These are phyloP conservation scores for Golubevia sp. DNA, from an alignment of 1,284 basidiomycete genomes.

Conservation along the genomic window DNA sequence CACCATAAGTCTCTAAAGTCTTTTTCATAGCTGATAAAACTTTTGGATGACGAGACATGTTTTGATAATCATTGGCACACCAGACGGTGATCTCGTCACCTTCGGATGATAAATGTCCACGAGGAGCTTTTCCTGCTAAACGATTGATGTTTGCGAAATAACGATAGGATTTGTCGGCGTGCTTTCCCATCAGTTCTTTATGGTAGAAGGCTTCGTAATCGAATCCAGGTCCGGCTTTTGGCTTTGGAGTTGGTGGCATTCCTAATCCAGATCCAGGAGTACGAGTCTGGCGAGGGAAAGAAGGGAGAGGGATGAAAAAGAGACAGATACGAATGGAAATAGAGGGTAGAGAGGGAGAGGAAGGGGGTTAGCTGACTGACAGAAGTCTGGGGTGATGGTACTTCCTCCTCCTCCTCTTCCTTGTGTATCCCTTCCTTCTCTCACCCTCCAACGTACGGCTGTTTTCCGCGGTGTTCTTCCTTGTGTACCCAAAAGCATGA, in stretches of 20 bases:
- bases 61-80: slow-evolving; percentile 62
- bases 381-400: neutral
- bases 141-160: slow-evolving; percentile 62
- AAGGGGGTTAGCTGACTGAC: no score
- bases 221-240: slow-evolving; percentile 50
- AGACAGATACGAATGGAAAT: neutral
- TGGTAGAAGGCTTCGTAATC: slow-evolving; percentile 60
- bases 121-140: slow-evolving; percentile 47
- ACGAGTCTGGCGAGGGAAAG: slow-evolving; percentile 29
- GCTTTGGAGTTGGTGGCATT: slow-evolving; percentile 34
- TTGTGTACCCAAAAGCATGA: neutral
- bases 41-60: slow-evolving; percentile 59
- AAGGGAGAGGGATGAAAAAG: neutral
- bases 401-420: neutral
- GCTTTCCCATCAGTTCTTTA: slow-evolving; percentile 49
- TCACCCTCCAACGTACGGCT: no score
- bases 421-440: neutral
- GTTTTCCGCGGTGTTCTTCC: no score
- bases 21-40: slow-evolving; percentile 53
- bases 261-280: slow-evolving; percentile 58
- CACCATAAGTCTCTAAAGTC: slow-evolving; percentile 58
- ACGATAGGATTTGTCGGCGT: slow-evolving; percentile 58
- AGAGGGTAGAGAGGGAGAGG: neutral
- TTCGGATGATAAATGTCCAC: slow-evolving; percentile 51
- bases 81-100: slow-evolving; percentile 57